Base-by-base conservation (phyloP, 371 early-diverging fungal species). In the Syncephalastrum sp. region DNA sequence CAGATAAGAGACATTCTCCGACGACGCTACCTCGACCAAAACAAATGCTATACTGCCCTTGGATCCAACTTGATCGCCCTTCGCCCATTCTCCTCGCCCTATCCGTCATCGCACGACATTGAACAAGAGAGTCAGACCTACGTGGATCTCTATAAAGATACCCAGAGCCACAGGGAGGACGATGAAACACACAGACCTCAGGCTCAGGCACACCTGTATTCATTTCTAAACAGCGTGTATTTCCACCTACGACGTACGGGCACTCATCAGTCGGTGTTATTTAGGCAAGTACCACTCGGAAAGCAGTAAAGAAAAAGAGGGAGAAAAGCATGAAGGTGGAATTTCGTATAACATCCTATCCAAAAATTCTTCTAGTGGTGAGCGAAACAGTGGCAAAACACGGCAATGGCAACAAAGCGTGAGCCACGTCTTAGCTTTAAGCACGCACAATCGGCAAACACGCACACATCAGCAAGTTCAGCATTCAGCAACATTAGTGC, bases 321-420 rank as follows among this genome's bases (percentile, higher is more conserved):
- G 17, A 23, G 42, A 23, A 54, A 16, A 27, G 23, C 25, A 29
- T n/a, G 15, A 47, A 46, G 29, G 27, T 56, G 46, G 12, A 27
- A 3, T 17, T 15, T 47, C 17, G 47, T 41, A 16, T 57, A 16
- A 57, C 54, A n/a, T 55, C 55, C 53, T 33, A 50, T 33, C 12
- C 47, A 16, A 49, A 8, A 42, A 51, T 38, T 23, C 52, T n/a
- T 53, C 53, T 80, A 92, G 92, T 68, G 97, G 97, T 47, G 93
- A 93, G 61, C 77, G 88, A 38, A 94, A 89, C 33, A 85, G 91
- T 53, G 97, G 97, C 50, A 96, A 94, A 72, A 82, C 92, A 3
- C 88, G 89, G 61, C 80, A 83, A 42, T 75, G 78, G 24, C 74
- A 74, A 45, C 69, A 85, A 54, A 73, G 89, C 12, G 61, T 88